phyloP scores from a whole-genome alignment of 495 filamentous ascomycete genomes.

The Talaromyces wortmannii region DNA sequence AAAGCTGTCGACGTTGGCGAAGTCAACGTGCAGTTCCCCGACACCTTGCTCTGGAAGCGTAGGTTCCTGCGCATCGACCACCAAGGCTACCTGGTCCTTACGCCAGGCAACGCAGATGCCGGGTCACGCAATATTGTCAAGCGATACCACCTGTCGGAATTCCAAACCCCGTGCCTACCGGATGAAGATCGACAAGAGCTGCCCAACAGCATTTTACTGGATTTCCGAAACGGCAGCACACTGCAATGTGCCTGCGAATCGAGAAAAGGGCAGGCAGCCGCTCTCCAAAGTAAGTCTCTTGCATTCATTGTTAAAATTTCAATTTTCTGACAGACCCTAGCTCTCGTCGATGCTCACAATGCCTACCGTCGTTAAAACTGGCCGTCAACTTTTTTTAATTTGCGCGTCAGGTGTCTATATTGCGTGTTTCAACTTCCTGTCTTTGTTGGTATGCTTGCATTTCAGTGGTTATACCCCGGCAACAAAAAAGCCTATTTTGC shows the following conservation, averaged over 20 bases:
- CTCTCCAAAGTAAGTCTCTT: conserved; percentile 56
- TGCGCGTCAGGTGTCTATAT: background rate
- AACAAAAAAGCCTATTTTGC: background rate
- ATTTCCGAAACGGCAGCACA: conserved; percentile 75
- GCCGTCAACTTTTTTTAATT: background rate
- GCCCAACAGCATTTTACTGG: conserved; percentile 77
- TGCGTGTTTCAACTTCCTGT: too few relatives aligned
- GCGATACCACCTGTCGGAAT: conserved; percentile 75
- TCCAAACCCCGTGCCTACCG: conserved; percentile 68
- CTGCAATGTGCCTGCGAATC: conserved; percentile 85
- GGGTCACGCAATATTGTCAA: conserved; percentile 53
- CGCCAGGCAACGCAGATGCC: conserved; percentile 39
- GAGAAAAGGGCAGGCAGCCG: conserved; percentile 58
- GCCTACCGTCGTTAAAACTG: conserved; percentile 8
- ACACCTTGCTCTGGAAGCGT: conserved; percentile 88
- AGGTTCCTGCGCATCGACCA: conserved; percentile 72
- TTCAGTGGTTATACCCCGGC: background rate
- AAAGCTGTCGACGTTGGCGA: conserved; percentile 67
- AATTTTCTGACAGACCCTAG: conserved; percentile 10
- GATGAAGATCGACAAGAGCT: conserved; percentile 86
- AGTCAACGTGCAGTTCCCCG: conserved; percentile 90
- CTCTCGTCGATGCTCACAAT: conserved; percentile 13
- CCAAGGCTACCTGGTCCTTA: conserved; percentile 69
- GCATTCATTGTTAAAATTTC: background rate
- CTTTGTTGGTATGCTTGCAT: background rate